Conservation (phyloP, 441 rosid species). For the Hura crepitans region DNA sequence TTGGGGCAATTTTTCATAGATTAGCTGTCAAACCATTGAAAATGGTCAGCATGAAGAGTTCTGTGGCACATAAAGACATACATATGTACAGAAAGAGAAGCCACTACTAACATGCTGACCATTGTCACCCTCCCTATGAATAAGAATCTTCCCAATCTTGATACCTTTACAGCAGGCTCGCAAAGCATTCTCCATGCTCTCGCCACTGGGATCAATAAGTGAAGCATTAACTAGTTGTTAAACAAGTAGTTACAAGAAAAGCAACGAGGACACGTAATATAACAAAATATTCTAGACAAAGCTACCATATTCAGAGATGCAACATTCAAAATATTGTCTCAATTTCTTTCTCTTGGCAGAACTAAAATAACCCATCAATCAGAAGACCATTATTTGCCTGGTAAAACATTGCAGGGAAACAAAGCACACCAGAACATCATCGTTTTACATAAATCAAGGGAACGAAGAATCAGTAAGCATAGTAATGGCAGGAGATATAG, state of each 20-base stretch:
- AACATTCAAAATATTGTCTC: neutral
- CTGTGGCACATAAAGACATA: neutral
- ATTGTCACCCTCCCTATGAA: slow-evolving; percentile 96
- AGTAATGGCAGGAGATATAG: neutral
- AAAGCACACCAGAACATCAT: neutral
- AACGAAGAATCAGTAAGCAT: neutral
- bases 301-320: neutral
- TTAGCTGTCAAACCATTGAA: slow-evolving; percentile 50
- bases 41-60: slow-evolving; percentile 24
- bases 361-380: slow-evolving; percentile 3
- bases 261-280: neutral
- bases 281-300: neutral
- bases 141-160: slow-evolving; percentile 92
- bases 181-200: slow-evolving; percentile 97
- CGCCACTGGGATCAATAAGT: slow-evolving; percentile 54
- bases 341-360: neutral
- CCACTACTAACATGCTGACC: slow-evolving; percentile 77
- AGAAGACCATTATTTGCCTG: neutral
- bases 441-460: neutral
- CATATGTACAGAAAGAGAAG: slow-evolving; percentile 13
- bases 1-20: slow-evolving; percentile 82
- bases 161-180: slow-evolving; percentile 98
- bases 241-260: neutral
- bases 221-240: slow-evolving; percentile 13
- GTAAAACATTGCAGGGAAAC: neutral